Evolutionary conservation across 208 protist genomes (phyloP).

Genomic region (Trypanosoma melophagium): DNA sequence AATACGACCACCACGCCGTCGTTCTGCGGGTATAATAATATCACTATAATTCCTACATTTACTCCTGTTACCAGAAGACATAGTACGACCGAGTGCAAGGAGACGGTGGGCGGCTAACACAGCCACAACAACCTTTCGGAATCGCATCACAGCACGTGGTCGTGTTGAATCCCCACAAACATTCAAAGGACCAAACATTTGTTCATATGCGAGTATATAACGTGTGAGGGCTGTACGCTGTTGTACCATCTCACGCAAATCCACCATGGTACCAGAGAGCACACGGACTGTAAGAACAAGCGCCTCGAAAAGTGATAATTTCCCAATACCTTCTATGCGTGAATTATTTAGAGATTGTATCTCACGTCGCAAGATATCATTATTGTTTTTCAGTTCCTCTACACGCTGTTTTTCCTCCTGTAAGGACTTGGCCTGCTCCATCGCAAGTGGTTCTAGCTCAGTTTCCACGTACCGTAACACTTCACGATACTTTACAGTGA

Average conservation of each 20-base stretch:
- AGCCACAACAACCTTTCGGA: slow-evolving; percentile 39
- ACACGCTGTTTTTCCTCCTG: slow-evolving; percentile 12
- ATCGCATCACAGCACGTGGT: slow-evolving; percentile 15
- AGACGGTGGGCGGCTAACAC: slow-evolving; percentile 41
- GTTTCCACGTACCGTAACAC: slow-evolving; percentile 33
- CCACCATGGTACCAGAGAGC: slow-evolving; percentile 39
- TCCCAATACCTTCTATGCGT: not conserved
- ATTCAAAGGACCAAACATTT: slow-evolving; percentile 16
- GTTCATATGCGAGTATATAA: slow-evolving; percentile 27
- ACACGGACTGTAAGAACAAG: slow-evolving; percentile 37
- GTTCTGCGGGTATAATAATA: not conserved
- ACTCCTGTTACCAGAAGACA: not conserved
- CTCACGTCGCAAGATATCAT: slow-evolving; percentile 18
- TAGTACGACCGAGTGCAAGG: not conserved
- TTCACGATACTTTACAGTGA: slow-evolving; percentile 37
- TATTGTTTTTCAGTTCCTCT: slow-evolving; percentile 7
- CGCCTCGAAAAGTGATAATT: slow-evolving; percentile 28
- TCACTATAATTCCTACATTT: not conserved
- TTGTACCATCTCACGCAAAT: slow-evolving; percentile 43
- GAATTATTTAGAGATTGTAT: not conserved
- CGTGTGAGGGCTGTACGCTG: slow-evolving; percentile 42
- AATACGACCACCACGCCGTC: slow-evolving; percentile 9
- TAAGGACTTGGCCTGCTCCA: slow-evolving; percentile 30
- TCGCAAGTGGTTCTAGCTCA: slow-evolving; percentile 39
- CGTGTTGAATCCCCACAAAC: not conserved